Percentiles rank a stretch among this genome's conserved stretches.
These are phyloP conservation scores for Trichoderma sp. DNA, from an alignment of 2,329 filamentous ascomycete genomes.

Conservation along the genomic window DNA sequence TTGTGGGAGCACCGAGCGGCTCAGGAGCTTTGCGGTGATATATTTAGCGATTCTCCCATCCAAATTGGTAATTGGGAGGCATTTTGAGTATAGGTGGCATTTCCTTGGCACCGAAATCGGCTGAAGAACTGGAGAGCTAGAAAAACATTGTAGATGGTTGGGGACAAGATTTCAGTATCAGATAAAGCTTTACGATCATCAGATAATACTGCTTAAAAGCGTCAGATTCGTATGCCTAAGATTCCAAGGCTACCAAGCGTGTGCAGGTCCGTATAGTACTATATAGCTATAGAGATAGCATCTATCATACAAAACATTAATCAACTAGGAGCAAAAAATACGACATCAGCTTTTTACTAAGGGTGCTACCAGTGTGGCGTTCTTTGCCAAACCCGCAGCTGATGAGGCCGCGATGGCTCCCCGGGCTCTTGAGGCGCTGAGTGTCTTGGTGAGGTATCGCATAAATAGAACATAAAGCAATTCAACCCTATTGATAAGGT, in stretches of 20 bases:
- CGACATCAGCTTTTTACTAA: constrained; percentile 31
- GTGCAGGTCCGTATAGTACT: not conserved
- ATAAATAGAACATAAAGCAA: constrained; percentile 84
- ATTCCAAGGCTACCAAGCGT: not conserved
- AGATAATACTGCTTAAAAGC: not conserved
- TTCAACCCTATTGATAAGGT: constrained; percentile 67
- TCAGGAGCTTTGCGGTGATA: constrained; percentile 56
- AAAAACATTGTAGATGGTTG: not conserved
- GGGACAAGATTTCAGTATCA: not conserved
- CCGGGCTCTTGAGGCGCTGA: constrained; percentile 70
- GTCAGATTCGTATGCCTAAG: not conserved
- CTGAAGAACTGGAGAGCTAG: not conserved
- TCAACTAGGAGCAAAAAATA: not conserved
- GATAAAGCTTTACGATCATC: not conserved
- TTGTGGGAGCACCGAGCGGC: constrained; percentile 59
- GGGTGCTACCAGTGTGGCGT: constrained; percentile 39
- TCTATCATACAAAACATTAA: not conserved
- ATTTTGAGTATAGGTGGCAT: not conserved
- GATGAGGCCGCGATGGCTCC: constrained; percentile 65
- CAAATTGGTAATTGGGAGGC: constrained; percentile 50
- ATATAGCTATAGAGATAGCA: constrained; percentile 7
- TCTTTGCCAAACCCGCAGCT: constrained; percentile 48
- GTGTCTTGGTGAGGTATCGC: constrained; percentile 69
- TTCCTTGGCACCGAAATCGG: no score
- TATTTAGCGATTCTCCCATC: constrained; percentile 55